phyloP scores from a whole-genome alignment of 2,329 filamentous ascomycete genomes.

The Colletotrichum euphorbiae region DNA sequence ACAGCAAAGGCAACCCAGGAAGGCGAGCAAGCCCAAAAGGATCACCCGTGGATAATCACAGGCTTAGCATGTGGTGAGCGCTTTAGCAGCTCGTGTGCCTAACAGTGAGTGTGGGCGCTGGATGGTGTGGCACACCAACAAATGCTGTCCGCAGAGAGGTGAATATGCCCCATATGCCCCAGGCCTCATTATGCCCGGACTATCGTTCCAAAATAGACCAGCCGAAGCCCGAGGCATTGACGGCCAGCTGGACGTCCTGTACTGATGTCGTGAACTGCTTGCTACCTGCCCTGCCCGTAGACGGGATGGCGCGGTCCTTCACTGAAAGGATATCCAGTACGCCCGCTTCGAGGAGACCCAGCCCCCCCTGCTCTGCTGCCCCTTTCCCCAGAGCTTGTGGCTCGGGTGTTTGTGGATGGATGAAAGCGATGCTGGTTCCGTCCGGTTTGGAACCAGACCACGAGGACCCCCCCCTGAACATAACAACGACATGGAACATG shows the following conservation, averaged over 20 bases:
- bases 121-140: constrained; percentile 7
- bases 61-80: constrained; percentile 23
- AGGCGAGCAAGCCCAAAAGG: constrained; percentile 13
- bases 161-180: neutral
- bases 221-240: constrained; percentile 14
- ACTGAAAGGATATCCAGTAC: constrained; percentile 7
- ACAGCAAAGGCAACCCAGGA: constrained; percentile 4
- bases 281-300: constrained; percentile 7
- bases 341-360: constrained; percentile 3
- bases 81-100: constrained; percentile 11
- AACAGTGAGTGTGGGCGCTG: neutral
- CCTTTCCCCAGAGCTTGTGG: neutral
- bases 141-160: neutral
- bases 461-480: constrained; percentile 14
- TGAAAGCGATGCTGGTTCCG: constrained; percentile 22
- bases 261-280: neutral
- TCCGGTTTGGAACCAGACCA: constrained; percentile 25
- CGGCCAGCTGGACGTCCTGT: neutral
- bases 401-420: constrained; percentile 12
- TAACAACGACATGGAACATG: constrained; percentile 2
- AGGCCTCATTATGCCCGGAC: constrained; percentile 6
- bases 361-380: constrained; percentile 9
- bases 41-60: constrained; percentile 26
- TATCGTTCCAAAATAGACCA: constrained; percentile 25
- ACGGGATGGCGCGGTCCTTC: constrained; percentile 1